These are phyloP conservation scores for Huntiella decipiens DNA, from an alignment of 2,329 filamentous ascomycete species.

Conservation along the genomic window DNA sequence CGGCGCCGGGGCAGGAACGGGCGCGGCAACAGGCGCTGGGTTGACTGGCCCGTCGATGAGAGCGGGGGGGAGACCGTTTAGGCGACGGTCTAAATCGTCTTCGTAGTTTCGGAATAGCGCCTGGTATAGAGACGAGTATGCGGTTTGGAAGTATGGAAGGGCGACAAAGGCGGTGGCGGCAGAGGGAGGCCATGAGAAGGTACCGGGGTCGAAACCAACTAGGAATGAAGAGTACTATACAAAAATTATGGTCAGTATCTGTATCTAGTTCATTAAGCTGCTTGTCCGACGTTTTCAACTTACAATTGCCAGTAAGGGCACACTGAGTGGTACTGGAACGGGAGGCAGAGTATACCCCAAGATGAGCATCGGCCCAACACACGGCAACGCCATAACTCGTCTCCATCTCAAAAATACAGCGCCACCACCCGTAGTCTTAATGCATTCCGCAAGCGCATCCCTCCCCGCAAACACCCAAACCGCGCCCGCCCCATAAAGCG, in stretches of 20 bases:
- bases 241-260: too few relatives aligned
- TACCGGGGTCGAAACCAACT: slow-evolving; percentile 25
- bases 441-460: slow-evolving; percentile 24
- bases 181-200: slow-evolving; percentile 34
- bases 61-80: slow-evolving; percentile 21
- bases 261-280: background rate
- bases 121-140: slow-evolving; percentile 29
- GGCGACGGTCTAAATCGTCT: slow-evolving; percentile 26
- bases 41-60: slow-evolving; percentile 13
- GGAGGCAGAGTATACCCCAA: slow-evolving; percentile 25
- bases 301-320: slow-evolving; percentile 13
- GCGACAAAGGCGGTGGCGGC: slow-evolving; percentile 30
- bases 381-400: slow-evolving; percentile 20
- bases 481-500: slow-evolving; percentile 33
- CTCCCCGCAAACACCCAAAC: slow-evolving; percentile 33
- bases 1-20: slow-evolving; percentile 13
- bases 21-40: background rate
- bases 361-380: slow-evolving; percentile 28
- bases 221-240: slow-evolving; percentile 29
- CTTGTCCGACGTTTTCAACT: background rate
- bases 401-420: slow-evolving; percentile 11
- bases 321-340: slow-evolving; percentile 24
- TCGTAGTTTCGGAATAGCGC: slow-evolving; percentile 29
- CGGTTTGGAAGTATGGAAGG: slow-evolving; percentile 26
- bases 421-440: slow-evolving; percentile 17